Base-by-base conservation (phyloP, 2,329 filamentous ascomycete species). In the Pseudogymnoascus sp. region DNA sequence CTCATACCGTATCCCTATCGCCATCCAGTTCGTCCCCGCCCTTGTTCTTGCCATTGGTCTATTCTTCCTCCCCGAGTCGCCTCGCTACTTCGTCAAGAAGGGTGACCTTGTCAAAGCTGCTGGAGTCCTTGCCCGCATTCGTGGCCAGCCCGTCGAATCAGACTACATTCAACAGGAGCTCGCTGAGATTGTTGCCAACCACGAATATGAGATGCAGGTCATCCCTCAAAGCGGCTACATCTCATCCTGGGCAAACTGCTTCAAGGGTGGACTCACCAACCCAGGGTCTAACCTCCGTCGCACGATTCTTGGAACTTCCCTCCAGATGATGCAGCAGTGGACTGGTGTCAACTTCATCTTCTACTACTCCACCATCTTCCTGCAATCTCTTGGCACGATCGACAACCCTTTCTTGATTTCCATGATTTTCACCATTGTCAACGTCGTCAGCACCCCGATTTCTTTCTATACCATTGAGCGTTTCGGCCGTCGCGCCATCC, bases 301-400 rank as follows among this genome's bases (percentile, higher is more conserved):
- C 68, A 88, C 87, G 26, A 85, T 90, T 64, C 80, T 91, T 50
- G 88, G 88, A 70, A 88, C 85, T 50, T 87, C 86, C 26, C 80
- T 90, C 35, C 88, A 91, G 80, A 90, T 90, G 87, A 90, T 90
- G 86, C 88, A 90, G 76, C 87, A 90, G 76, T 84, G 81, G 80
- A 73, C 65, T 31, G 90, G 91, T 80, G 89, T 96, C 78, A 96
- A 96, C 82, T 96, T 93, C 78, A 90, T 95, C 81, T 95, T 93
- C 81, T 90, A 91, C 79, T 91, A 87, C 79, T 91, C 89, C 35
- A 92, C 90, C 35, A 85, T 89, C 65, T 96, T 96, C 86, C 89
- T 96, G 21, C 77, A 89, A 77, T 86, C 86, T 24, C 87, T 89
- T 31, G 88, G 88, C 68, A 88, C 89, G 70, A 91, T 96, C 71